Evolutionary conservation across 257 asterid genomes (phyloP), one percentile per base, ranked within the genome.

Genomic region (Scutellaria barbata): DNA sequence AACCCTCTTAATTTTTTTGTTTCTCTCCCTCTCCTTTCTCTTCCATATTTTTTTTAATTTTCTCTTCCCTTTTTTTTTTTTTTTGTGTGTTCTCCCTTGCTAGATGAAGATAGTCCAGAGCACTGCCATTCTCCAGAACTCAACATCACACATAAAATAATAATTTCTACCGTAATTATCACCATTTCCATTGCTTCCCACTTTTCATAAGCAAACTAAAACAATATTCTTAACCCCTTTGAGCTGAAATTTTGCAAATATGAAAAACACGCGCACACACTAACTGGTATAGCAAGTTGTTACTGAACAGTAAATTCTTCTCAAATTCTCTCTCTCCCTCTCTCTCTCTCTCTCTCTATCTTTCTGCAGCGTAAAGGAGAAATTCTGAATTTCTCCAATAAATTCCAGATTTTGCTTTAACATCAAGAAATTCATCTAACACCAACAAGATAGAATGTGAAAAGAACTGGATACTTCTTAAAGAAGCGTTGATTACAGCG

Each of bases 71-170:
- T n/a, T n/a, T n/a, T n/a, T n/a, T n/a, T n/a, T n/a, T n/a, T n/a
- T n/a, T n/a, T n/a, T n/a, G n/a, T n/a, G n/a, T n/a, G n/a, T n/a
- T n/a, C n/a, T n/a, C n/a, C n/a, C n/a, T n/a, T n/a, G n/a, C n/a
- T n/a, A n/a, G n/a, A n/a, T n/a, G 12, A 86, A 80, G 2, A 80
- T 4, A 5, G 90, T 80, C 98, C 98, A 93, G 0, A 86, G 43
- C 43, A 90, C 68, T 12, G 83, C 80, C 96, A 93, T 93, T 80
- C 97, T 90, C 97, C 89, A 89, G 80, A 81, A 84, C 63, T 86
- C 81, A 43, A 39, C 60, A 5, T 76, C 71, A 81, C 79, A 84
- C 16, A 84, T 20, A 51, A 89, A 89, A 37, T 12, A 13, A 80
- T 71, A 52, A 73, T 77, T 18, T 86, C 86, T 73, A 16, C 72